Base-by-base conservation (phyloP, 108 stramenopile genomes). In the Cyclostephanos invisitatus region DNA sequence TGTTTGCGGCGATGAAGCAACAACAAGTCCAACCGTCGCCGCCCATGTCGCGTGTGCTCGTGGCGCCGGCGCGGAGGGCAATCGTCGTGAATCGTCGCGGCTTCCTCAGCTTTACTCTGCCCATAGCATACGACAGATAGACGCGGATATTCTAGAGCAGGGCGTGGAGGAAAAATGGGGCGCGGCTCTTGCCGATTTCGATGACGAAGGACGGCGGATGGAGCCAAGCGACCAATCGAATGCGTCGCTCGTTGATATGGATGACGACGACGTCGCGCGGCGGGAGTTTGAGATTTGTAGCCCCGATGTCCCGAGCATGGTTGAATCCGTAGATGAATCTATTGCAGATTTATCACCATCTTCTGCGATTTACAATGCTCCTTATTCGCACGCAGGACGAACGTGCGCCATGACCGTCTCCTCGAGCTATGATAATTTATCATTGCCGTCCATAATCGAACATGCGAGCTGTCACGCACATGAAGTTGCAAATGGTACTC, bases 121-220 rank as follows among this genome's bases (percentile, higher is more conserved):
- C 28, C 47, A 50, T 20, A 24, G 64, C 28, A 22, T 72, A 67
- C 67, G 78, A 9, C 73, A 79, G 51, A 61, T 69, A 20, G 78
- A 79, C 44, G 78, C 78, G 7, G 78, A 79, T 28, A 79, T 79
- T 29, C 63, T 79, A 62, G 78, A 79, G 40, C 68, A 69, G 73
- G 78, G 78, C 40, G 74, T 79, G 21, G 77, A 78, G 55, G 70
- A 77, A 46, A 77, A 77, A 37, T 49, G 70, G 18, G 46, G 38
- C 3, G 56, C 40, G 7, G 77, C 66, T 48, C 29, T 77, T 9
- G 67, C 55, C 20, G 77, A 77, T 53, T 77, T 77, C 57, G 77
- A 77, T 49, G 58, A 61, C 21, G 64, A 77, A 36, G 77, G 77
- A 1, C 35, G 64, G 22, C 49, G 72, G 38, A 36, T 72, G 62